Percentiles rank a stretch among this genome's conserved stretches.
Evolutionary conservation across 139 green algal genomes (phyloP).

Genomic region (Chlorokybus atmophyticus): DNA sequence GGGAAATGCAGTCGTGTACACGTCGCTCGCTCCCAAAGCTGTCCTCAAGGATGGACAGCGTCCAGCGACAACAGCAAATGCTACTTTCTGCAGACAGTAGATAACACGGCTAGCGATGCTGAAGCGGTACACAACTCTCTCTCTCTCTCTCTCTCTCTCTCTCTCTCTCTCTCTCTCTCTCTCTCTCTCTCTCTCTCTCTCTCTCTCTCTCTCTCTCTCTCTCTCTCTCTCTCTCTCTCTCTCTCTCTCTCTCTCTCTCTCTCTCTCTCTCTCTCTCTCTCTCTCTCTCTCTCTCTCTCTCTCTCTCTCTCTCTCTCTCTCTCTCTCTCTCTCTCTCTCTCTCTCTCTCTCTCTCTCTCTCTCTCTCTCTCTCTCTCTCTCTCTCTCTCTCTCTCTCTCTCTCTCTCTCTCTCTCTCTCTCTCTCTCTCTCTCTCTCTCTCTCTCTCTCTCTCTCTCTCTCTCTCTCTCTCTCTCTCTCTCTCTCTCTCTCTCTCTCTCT

Average conservation of each 20-base stretch:
- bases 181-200: constrained; percentile 3
- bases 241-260: constrained; percentile 1
- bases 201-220: constrained; percentile 1
- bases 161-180: constrained; percentile 3
- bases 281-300: constrained; percentile 3
- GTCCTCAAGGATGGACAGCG: too few species aligned
- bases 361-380: constrained; percentile 3
- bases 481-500: constrained; percentile 3
- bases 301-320: constrained; percentile 3
- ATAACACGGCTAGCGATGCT: too few species aligned
- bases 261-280: constrained; percentile 1
- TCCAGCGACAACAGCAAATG: too few species aligned
- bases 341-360: constrained; percentile 3
- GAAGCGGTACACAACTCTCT: too few species aligned
- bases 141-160: constrained; percentile 3
- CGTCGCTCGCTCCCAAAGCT: too few species aligned
- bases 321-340: constrained; percentile 3
- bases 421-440: constrained; percentile 3
- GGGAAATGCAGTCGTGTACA: too few species aligned
- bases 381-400: constrained; percentile 3
- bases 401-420: constrained; percentile 3
- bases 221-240: constrained; percentile 1
- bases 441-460: constrained; percentile 3
- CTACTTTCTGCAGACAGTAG: too few species aligned
- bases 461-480: constrained; percentile 3